Percentiles rank a stretch among this genome's conserved stretches.
These are phyloP conservation scores for Salix caprea DNA, from an alignment of 345 rosid genomes.

Conservation along the genomic window DNA sequence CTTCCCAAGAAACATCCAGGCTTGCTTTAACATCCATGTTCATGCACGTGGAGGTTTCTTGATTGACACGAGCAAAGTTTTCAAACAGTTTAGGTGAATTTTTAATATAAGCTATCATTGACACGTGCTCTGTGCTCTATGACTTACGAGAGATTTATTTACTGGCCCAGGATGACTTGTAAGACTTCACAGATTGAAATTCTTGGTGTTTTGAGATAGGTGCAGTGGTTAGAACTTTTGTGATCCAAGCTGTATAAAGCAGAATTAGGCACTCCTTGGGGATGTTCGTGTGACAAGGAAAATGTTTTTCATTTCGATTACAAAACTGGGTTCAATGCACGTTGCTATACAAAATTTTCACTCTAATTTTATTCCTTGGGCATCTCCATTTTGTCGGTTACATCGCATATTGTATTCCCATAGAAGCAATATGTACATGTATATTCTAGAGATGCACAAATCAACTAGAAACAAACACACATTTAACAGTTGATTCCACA, in stretches of 20 bases:
- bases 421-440: slow-evolving; percentile 22
- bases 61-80: neutral
- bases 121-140: neutral
- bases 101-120: neutral
- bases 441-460: slow-evolving; percentile 19
- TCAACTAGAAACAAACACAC: slow-evolving; percentile 7
- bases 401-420: slow-evolving; percentile 16
- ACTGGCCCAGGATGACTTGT: neutral
- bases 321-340: slow-evolving; percentile 32
- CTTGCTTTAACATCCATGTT: neutral
- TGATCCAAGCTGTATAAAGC: neutral
- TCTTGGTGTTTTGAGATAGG: neutral
- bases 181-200: neutral
- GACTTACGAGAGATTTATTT: neutral
- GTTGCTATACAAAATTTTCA: slow-evolving; percentile 23
- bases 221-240: neutral
- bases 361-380: slow-evolving; percentile 30
- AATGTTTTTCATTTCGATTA: slow-evolving; percentile 18
- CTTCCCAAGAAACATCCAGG: neutral
- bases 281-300: neutral
- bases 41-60: neutral
- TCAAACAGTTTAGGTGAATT: neutral
- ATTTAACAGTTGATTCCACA: slow-evolving; percentile 88
- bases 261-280: neutral
- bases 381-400: slow-evolving; percentile 27